Evolutionary conservation across 345 rosid species (phyloP).

Genomic region (Gossypium arboreum): DNA sequence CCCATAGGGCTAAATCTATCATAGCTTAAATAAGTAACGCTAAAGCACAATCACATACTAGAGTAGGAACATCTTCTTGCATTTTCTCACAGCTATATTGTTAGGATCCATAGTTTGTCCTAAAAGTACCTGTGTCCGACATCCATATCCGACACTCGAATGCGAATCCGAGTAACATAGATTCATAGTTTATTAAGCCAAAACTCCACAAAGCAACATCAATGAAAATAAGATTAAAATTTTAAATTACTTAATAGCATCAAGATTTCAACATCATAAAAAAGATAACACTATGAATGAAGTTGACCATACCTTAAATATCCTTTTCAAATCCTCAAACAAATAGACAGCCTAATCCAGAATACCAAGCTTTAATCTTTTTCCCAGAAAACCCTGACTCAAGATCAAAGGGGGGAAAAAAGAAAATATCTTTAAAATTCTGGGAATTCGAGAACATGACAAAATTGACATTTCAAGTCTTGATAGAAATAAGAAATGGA

Average conservation of each 20-base stretch:
- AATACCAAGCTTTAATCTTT: neutral
- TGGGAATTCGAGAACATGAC: conserved; percentile 4
- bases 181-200: neutral
- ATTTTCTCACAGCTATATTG: neutral
- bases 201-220: neutral
- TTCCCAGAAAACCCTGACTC: conserved; percentile 9
- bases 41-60: neutral
- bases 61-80: neutral
- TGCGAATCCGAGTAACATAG: neutral
- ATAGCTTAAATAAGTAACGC: neutral
- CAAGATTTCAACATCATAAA: conserved; percentile 1
- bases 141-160: neutral
- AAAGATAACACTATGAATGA: neutral
- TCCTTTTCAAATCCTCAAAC: conserved; percentile 6
- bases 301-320: conserved; percentile 11
- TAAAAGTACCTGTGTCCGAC: no score
- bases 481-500: conserved; percentile 9
- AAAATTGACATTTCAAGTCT: conserved; percentile 7
- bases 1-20: neutral
- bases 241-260: neutral
- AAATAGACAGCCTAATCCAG: conserved; percentile 3
- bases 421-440: neutral
- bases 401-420: conserved; percentile 5
- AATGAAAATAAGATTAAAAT: neutral
- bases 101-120: no score